phyloP scores from a whole-genome alignment of 2,329 filamentous ascomycete species.

The Stylonectria norvegica region DNA sequence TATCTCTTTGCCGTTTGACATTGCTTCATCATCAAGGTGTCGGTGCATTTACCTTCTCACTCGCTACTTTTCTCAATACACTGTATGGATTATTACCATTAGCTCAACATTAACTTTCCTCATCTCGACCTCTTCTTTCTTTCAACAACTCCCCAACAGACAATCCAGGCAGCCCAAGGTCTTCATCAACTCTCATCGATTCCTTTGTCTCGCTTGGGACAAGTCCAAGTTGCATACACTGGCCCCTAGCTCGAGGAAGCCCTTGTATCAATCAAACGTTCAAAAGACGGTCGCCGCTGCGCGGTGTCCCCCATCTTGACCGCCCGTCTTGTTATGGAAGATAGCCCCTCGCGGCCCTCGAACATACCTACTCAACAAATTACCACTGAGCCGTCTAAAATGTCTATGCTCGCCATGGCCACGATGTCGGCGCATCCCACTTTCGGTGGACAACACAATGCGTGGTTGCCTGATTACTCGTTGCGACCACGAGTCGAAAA shows the following conservation, averaged over 20 bases:
- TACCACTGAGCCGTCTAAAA: slow-evolving; percentile 34
- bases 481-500: slow-evolving; percentile 36
- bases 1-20: too few species aligned
- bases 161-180: too few species aligned
- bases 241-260: too few species aligned
- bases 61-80: too few species aligned
- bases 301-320: slow-evolving; percentile 14
- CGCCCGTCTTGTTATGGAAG: slow-evolving; percentile 38
- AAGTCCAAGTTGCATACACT: slow-evolving; percentile 14
- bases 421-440: slow-evolving; percentile 39
- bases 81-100: too few species aligned
- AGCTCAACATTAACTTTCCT: too few species aligned
- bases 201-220: slow-evolving; percentile 13
- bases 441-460: slow-evolving; percentile 37
- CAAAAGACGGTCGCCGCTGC: slow-evolving; percentile 16
- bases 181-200: too few species aligned
- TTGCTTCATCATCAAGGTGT: too few species aligned
- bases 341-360: slow-evolving; percentile 35
- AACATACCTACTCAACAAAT: slow-evolving; percentile 25
- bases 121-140: too few species aligned
- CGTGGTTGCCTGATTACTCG: slow-evolving; percentile 33
- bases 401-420: slow-evolving; percentile 50
- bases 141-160: too few species aligned
- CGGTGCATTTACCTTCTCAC: too few species aligned
- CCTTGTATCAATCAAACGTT: too few species aligned